Percentiles rank a stretch among this genome's conserved stretches.
Conservation (phyloP, 139 green algal genomes). For the Coelastrella sp. region DNA sequence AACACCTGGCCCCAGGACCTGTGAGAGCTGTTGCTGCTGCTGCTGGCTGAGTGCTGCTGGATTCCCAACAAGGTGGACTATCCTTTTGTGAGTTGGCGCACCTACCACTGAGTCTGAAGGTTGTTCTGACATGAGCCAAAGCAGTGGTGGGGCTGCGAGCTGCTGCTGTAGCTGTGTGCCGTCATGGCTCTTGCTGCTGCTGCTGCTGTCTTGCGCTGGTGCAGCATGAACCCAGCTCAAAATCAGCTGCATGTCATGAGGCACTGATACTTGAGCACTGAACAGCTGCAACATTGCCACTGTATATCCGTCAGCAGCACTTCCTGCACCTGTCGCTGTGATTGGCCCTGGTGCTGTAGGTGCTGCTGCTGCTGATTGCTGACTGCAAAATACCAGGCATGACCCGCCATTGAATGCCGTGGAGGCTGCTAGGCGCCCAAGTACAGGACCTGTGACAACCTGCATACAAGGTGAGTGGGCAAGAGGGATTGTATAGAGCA, state of each 20-base stretch:
- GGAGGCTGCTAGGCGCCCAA: not conserved
- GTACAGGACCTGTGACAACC: slow-evolving; percentile 15
- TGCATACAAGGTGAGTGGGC: not conserved
- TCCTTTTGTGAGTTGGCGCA: no score
- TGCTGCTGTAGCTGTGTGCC: not conserved
- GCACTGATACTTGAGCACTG: not conserved
- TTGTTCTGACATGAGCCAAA: no score
- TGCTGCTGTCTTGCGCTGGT: not conserved
- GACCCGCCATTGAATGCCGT: slow-evolving; percentile 30
- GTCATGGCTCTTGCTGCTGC: not conserved
- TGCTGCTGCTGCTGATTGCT: not conserved
- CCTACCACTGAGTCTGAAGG: no score
- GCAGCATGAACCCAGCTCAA: not conserved
- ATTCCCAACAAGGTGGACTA: no score
- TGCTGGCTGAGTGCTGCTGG: not conserved
- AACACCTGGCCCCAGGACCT: no score
- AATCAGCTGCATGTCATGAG: not conserved
- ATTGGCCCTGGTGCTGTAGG: not conserved
- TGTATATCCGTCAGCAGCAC: not conserved
- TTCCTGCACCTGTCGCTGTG: slow-evolving; percentile 2
- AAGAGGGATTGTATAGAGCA: not conserved
- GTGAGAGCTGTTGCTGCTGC: not conserved
- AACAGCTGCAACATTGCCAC: slow-evolving; percentile 35
- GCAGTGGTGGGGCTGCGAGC: not conserved
- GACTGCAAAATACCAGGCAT: slow-evolving; percentile 25